Base-by-base conservation (phyloP, 805 yeast species). In the Monosporozyma unispora region DNA sequence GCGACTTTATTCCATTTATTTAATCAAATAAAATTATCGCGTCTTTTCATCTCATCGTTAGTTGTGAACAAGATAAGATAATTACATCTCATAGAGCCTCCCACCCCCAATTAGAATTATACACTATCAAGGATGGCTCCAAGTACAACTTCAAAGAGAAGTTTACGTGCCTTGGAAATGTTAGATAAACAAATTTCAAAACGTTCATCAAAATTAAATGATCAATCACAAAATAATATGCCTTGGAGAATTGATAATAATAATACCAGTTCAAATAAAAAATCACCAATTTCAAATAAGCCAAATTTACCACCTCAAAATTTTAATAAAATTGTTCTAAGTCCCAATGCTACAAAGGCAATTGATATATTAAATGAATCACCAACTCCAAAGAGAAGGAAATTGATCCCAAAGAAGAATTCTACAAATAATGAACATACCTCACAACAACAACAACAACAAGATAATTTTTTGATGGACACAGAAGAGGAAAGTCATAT, bases 341-440 rank as follows among this genome's bases (percentile, higher is more conserved):
- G 27, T 39, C 45, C 45, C 19, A 29, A 23, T 18, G 25, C 8
- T 11, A 39, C 38, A 16, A 19, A 18, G 14, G 8, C 18, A 29
- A 25, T 27, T n/a, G 16, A 40, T 14, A 31, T 7, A 12, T n/a
- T 31, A 6, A 46, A 45, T 14, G 39, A 37, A 22, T 60, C 62
- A 16, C 64, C 64, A 14, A 60, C 60, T 18, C 57, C 58, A 28
- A 60, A 59, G 39, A 53, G 58, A 44, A 45, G 61, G 18, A 59
- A 53, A 47, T 25, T 29, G 45, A 31, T n/a, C 21, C 8, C 47
- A 16, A 28, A 9, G 40, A 33, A 12, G 21, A 39, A 12, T 4
- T 39, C 42, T n/a, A 5, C 42, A 27, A 9, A 11, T 21, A 4
- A 39, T 21, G 16, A 11, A 22, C 2, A 21, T 12, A 39, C 18